Conservation (phyloP, 805 yeast species). For the Blastobotrys muscicola region DNA sequence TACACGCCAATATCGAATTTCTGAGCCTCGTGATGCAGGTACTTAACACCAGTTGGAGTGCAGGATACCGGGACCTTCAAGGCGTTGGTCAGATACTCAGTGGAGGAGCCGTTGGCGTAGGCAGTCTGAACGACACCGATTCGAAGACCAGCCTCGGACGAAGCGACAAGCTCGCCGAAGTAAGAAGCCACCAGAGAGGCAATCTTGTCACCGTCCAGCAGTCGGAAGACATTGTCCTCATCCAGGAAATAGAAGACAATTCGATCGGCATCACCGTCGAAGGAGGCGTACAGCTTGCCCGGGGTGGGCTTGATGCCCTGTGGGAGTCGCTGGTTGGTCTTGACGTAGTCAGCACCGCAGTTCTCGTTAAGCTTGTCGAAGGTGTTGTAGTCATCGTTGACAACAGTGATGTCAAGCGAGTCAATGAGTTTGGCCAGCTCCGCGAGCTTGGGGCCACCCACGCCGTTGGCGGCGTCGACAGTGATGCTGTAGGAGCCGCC, state of each 20-base stretch:
- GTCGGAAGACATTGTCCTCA: slow-evolving; percentile 25
- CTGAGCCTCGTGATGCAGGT: slow-evolving; percentile 85
- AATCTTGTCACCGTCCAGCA: slow-evolving; percentile 87
- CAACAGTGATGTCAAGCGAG: slow-evolving; percentile 32
- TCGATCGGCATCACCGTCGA: slow-evolving; percentile 97
- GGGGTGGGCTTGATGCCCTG: slow-evolving; percentile 37
- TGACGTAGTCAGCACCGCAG: slow-evolving; percentile 96
- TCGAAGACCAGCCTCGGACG: slow-evolving; percentile 32
- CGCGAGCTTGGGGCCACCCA: slow-evolving; percentile 71
- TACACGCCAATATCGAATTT: slow-evolving; percentile 85
- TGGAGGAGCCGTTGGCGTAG: slow-evolving; percentile 91
- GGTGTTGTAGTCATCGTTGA: slow-evolving; percentile 44
- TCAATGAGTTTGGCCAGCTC: slow-evolving; percentile 37
- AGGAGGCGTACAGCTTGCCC: slow-evolving; percentile 59
- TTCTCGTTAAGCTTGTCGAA: slow-evolving; percentile 58
- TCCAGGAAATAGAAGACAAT: slow-evolving; percentile 57
- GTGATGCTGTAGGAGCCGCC: slow-evolving; percentile 37
- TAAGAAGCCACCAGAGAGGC: slow-evolving; percentile 74
- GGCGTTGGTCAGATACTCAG: slow-evolving; percentile 51
- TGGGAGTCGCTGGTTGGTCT: slow-evolving; percentile 78
- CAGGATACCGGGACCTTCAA: slow-evolving; percentile 72
- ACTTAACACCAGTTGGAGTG: slow-evolving; percentile 95
- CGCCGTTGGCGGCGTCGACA: slow-evolving; percentile 94
- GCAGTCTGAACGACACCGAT: slow-evolving; percentile 96
- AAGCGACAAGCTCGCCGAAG: slow-evolving; percentile 39